Percentiles rank a stretch among this genome's conserved stretches.
These are phyloP conservation scores for Nyctanthes arbortristis DNA, from an alignment of 257 asterid genomes.

Conservation along the genomic window DNA sequence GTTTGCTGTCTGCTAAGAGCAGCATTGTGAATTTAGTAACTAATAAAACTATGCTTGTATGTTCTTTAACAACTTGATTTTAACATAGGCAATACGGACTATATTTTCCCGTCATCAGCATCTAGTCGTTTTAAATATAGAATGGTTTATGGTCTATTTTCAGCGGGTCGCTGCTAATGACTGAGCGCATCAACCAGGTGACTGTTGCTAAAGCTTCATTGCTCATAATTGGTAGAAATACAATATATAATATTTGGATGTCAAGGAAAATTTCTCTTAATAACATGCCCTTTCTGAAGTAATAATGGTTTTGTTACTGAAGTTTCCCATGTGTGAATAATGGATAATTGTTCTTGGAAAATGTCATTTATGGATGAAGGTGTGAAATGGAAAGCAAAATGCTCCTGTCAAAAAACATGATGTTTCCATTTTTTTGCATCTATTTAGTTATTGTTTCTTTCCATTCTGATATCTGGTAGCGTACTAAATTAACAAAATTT, in stretches of 20 bases:
- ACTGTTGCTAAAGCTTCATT: neutral
- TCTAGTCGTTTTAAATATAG: neutral
- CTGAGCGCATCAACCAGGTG: neutral
- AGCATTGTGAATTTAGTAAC: neutral
- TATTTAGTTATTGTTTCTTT: neutral
- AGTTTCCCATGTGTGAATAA: neutral
- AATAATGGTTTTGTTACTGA: neutral
- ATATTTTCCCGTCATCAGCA: neutral
- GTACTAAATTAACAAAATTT: neutral
- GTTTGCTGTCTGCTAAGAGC: neutral
- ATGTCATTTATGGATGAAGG: neutral
- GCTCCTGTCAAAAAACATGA: neutral
- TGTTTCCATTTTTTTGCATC: neutral
- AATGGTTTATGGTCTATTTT: neutral
- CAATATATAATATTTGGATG: neutral
- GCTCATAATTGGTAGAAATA: neutral
- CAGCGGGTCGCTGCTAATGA: conserved; percentile 8
- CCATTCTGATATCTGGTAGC: neutral
- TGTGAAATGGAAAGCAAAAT: neutral
- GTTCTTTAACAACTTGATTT: neutral
- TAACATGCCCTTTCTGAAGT: too few species aligned
- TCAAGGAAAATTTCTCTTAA: neutral
- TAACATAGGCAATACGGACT: neutral
- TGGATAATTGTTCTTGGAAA: neutral
- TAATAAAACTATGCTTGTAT: neutral